These are phyloP conservation scores for Stylosanthes scabra DNA, from an alignment of 331 rosid genomes.

Conservation along the genomic window DNA sequence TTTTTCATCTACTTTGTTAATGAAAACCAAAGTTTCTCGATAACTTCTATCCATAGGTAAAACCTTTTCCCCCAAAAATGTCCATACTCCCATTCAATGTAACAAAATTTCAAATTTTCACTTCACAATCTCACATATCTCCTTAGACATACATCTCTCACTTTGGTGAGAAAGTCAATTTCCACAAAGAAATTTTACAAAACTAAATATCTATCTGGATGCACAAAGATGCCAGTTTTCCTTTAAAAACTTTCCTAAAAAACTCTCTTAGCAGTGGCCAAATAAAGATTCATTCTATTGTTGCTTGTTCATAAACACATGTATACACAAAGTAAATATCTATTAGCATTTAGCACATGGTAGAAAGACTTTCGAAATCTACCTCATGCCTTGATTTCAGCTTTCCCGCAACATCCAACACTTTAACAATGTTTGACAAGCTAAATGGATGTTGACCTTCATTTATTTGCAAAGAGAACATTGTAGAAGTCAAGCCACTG, in stretches of 20 bases:
- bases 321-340: constrained; percentile 3
- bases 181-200: neutral
- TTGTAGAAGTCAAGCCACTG: constrained; percentile 77
- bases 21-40: too few species aligned
- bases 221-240: neutral
- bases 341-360: constrained; percentile 1
- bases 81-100: too few species aligned
- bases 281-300: constrained; percentile 3
- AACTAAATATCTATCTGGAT: neutral
- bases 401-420: constrained; percentile 67
- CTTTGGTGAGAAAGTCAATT: neutral
- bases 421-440: constrained; percentile 69
- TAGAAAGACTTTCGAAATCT: constrained; percentile 28
- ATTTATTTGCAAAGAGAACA: constrained; percentile 69
- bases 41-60: too few species aligned
- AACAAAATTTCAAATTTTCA: too few species aligned
- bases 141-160: too few species aligned
- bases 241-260: neutral
- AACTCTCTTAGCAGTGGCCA: neutral
- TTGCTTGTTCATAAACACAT: neutral
- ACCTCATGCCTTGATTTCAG: constrained; percentile 84
- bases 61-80: too few species aligned
- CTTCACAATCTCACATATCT: too few species aligned
- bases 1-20: too few species aligned
- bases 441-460: constrained; percentile 72